Conservation (phyloP, 2,329 filamentous ascomycete genomes). For the Phaeosphaeria sp. region DNA sequence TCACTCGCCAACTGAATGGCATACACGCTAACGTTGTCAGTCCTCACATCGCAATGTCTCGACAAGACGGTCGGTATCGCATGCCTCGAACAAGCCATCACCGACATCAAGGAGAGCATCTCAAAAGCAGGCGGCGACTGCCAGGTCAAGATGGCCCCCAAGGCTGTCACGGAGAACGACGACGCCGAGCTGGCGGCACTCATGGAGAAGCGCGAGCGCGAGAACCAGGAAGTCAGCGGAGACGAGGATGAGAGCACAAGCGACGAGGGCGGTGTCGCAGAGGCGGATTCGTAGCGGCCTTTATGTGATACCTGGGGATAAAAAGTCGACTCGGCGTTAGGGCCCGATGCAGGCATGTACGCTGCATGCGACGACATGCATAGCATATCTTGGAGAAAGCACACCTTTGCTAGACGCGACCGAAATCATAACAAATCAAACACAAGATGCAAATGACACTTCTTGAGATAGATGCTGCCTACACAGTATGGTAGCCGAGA, state of each 20-base stretch:
- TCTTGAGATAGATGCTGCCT: too few relatives aligned
- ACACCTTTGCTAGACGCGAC: too few relatives aligned
- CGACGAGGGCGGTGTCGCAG: constrained; percentile 73
- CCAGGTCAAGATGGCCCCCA: constrained; percentile 96
- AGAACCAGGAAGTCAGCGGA: constrained; percentile 97
- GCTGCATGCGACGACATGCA: constrained; percentile 26
- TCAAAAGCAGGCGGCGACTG: constrained; percentile 78
- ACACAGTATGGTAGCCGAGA: not conserved
- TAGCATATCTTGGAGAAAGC: constrained; percentile 5
- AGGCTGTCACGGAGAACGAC: constrained; percentile 98
- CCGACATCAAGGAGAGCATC: constrained; percentile 84
- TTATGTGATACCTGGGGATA: constrained; percentile 22
- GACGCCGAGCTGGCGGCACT: constrained; percentile 95
- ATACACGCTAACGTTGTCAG: constrained; percentile 48
- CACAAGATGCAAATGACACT: not conserved
- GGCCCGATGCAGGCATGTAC: constrained; percentile 25
- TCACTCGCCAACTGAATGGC: not conserved
- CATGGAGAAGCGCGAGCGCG: constrained; percentile 98
- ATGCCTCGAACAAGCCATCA: constrained; percentile 85
- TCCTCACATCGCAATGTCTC: constrained; percentile 92
- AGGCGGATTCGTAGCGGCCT: constrained; percentile 40
- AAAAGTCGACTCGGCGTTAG: constrained; percentile 42
- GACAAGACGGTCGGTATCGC: constrained; percentile 89
- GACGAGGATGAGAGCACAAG: constrained; percentile 96
- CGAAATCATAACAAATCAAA: not conserved